Base-by-base conservation (phyloP, 108 stramenopile species). In the Cyclotella atomus region DNA sequence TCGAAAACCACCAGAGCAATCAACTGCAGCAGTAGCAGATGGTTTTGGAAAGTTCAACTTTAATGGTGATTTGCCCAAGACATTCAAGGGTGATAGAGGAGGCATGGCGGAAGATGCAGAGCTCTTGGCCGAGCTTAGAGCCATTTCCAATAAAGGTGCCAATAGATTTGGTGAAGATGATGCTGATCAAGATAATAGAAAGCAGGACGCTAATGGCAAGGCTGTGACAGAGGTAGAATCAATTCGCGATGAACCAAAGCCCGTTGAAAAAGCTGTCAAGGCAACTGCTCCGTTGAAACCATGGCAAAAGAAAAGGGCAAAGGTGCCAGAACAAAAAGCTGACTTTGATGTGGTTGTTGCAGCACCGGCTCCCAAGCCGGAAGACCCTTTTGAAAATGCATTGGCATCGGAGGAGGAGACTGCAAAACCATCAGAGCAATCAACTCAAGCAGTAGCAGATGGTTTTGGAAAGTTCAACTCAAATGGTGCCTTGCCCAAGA, bases 11-110 rank as follows among this genome's bases (percentile, higher is more conserved):
- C 7, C 38, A 41, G 38, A 41, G 7, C 9, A 9, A 41, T 12
- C 54, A 16, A 29, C 4, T 6, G 29, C 29, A 57, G 32, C 10
- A 32, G 0, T 12, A 8, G 10, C 56, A 57, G 3, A 24, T 55
- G 54, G 6, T 16, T 8, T 25, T 4, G 27, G 8, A 7, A 5
- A 25, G 5, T 25, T 29, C 17, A 25, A 55, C 3, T 55, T 27
- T 28, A 55, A 55, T 28, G 25, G 16, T 27, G 16, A 55, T 28
- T 28, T 55, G 4, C 29, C 29, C 12, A 30, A 57, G 29, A 57
- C 56, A 57, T 57, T 57, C 29, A 57, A 57, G 29, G 56, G 56
- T 30, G 56, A 57, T 30, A 2, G 56, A 1, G 56, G 56, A 30
- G 56, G 56, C 29, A 5, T 2, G 1, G 56, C 56, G 9, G 56